Base-by-base conservation (phyloP, 2,329 filamentous ascomycete genomes). In the Cadophora sp. region DNA sequence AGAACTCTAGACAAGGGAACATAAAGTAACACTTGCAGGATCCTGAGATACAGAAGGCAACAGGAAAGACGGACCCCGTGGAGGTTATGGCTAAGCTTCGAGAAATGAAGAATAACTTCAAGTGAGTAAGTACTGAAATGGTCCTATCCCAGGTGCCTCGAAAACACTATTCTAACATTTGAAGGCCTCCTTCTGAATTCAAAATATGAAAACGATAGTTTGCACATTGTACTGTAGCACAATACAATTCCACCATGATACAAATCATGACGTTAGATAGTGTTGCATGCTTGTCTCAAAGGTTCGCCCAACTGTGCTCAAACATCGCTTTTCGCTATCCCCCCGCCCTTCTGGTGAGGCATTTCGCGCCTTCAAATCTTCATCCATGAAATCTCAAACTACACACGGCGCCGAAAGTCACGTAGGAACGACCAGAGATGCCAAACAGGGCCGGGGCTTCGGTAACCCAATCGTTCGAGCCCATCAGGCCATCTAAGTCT, bases 31-130 rank as follows among this genome's bases (percentile, higher is more conserved):
- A 22, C 8, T 39, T 11, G 30, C 65, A 94, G 87, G 94, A 97
- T 74, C 91, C 93, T 0, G 87, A 87, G 69, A 90, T 99, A 63
- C 93, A 96, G 76, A 91, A 93, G 80, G 90, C 86, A 13, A 96
- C 93, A 0, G 93, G 93, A 50, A 89, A 93, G 81, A 93, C 87
- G 0, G 87, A 94, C 48, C 90, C 94, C 0, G 84, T 95, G 1
- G 88, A 91, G 59, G 94, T 97, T 18, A 97, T 99, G 92, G 86
- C 85, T 39, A 90, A 90, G 74, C 81, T 98, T 75, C 85, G 96
- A 64, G 92, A 96, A 80, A 90, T 97, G 90, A 99, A 98, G 88
- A 94, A 96, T 77, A 76, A 68, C 55, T 78, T 78, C 60, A 77
- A 77, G 74, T 78, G 73, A 78, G 74, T 75, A 72, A 72, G 73